A percentile compares a stretch with the other conserved stretches of the same genome.
Evolutionary conservation across 2,329 filamentous ascomycete species (phyloP).

Genomic region (Nothomitra cinnamomea): DNA sequence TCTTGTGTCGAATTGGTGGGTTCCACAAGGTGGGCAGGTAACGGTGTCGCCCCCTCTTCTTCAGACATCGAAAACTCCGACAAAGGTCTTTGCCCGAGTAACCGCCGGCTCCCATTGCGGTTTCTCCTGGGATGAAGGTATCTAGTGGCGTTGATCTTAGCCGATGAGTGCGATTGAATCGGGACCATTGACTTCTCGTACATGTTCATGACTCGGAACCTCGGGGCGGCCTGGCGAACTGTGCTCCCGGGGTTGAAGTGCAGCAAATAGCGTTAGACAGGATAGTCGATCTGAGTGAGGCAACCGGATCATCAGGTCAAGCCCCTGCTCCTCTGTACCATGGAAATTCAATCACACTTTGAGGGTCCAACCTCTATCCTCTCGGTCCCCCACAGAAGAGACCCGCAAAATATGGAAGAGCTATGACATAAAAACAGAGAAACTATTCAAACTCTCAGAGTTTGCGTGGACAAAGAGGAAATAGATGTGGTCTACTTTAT

Average conservation of each 20-base stretch:
- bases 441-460: not conserved
- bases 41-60: not conserved
- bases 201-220: not conserved
- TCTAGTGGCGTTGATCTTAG: not conserved
- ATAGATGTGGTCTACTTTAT: not conserved
- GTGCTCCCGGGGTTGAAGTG: not conserved
- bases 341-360: not conserved
- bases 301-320: not conserved
- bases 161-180: not conserved
- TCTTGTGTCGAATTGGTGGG: constrained; percentile 1
- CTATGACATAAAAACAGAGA: not conserved
- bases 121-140: not conserved
- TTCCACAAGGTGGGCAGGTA: not conserved
- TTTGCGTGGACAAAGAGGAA: not conserved
- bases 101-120: not conserved
- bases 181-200: constrained; percentile 1
- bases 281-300: not conserved
- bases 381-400: not conserved
- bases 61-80: not conserved
- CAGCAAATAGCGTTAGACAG: not conserved
- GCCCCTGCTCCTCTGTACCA: not conserved
- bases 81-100: not conserved
- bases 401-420: not conserved
- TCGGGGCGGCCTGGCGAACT: not conserved
- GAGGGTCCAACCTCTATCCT: not conserved